phyloP scores from a whole-genome alignment of 2,329 filamentous ascomycete genomes.

The Aspergillus transmontanensis region DNA sequence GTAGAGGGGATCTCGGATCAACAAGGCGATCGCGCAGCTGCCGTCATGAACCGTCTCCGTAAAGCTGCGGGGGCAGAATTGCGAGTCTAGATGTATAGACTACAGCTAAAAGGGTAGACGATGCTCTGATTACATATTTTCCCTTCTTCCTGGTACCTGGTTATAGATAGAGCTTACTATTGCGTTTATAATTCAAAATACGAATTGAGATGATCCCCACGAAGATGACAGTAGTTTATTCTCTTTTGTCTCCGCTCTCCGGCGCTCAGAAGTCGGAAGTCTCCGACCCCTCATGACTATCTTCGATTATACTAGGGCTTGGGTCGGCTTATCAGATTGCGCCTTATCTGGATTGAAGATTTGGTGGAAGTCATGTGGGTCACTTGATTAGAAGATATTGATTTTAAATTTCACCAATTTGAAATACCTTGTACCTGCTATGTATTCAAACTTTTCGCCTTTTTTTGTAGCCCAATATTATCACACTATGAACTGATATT shows the following conservation, averaged over 20 bases:
- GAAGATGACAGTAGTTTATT: not conserved
- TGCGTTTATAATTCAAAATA: slow-evolving; percentile 6
- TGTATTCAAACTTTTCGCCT: not conserved
- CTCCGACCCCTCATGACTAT: not conserved
- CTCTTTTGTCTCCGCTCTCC: not conserved
- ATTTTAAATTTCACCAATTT: not conserved
- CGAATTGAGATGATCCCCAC: slow-evolving; percentile 3
- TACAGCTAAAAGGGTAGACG: slow-evolving; percentile 12
- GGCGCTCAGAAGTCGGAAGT: not conserved
- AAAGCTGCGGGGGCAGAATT: slow-evolving; percentile 69
- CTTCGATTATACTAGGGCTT: not conserved
- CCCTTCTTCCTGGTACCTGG: slow-evolving; percentile 1
- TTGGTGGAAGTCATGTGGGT: not conserved
- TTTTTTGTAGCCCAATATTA: not conserved
- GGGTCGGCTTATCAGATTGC: not conserved
- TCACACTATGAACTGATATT: not conserved
- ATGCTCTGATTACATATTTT: slow-evolving; percentile 2
- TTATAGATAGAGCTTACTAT: slow-evolving; percentile 3
- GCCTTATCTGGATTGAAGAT: not conserved
- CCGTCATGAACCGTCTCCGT: slow-evolving; percentile 79
- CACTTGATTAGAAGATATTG: not conserved
- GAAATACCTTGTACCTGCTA: not conserved
- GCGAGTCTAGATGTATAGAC: slow-evolving; percentile 43
- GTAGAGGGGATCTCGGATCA: slow-evolving; percentile 79
- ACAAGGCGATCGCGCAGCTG: slow-evolving; percentile 79